A percentile compares a stretch with the other conserved stretches of the same genome.
These are phyloP conservation scores for Passiflora organensis DNA, from an alignment of 345 rosid species.

Conservation along the genomic window DNA sequence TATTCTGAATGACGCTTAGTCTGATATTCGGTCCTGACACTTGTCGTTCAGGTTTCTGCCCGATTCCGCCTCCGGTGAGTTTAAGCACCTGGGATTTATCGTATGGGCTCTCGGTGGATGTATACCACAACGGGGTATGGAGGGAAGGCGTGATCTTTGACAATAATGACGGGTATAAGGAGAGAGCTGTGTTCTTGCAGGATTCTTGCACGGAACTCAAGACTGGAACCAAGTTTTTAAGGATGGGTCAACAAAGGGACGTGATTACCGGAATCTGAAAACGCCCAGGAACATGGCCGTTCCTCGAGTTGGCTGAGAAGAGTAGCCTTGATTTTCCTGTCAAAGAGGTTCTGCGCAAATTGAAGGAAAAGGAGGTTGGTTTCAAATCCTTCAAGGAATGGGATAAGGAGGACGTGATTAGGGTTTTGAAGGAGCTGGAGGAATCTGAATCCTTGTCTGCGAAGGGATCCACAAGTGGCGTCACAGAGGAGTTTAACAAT, in stretches of 20 bases:
- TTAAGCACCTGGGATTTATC: not conserved
- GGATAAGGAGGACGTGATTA: not conserved
- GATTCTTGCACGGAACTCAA: not conserved
- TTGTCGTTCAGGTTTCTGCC: constrained; percentile 3
- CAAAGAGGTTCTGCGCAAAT: not conserved
- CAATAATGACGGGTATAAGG: not conserved
- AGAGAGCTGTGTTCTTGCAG: constrained; percentile 16
- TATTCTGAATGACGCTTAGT: too few species aligned
- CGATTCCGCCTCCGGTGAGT: not conserved
- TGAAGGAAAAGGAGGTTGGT: not conserved
- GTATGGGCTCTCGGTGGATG: constrained; percentile 12
- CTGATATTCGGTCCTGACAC: too few species aligned
- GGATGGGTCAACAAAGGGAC: constrained; percentile 12
- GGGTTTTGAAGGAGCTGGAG: not conserved
- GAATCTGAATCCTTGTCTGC: not conserved
- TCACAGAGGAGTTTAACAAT: not conserved
- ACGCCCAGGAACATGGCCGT: constrained; percentile 9
- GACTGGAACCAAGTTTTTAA: not conserved
- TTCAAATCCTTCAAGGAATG: constrained; percentile 4
- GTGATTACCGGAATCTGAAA: not conserved
- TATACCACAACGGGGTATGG: constrained; percentile 3
- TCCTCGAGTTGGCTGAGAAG: not conserved
- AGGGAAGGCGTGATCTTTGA: constrained; percentile 14
- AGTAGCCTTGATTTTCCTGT: not conserved
- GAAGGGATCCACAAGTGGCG: not conserved